Evolutionary conservation across 441 rosid genomes (phyloP), one percentile per base, ranked within the genome.

Genomic region (Gossypium aridum): DNA sequence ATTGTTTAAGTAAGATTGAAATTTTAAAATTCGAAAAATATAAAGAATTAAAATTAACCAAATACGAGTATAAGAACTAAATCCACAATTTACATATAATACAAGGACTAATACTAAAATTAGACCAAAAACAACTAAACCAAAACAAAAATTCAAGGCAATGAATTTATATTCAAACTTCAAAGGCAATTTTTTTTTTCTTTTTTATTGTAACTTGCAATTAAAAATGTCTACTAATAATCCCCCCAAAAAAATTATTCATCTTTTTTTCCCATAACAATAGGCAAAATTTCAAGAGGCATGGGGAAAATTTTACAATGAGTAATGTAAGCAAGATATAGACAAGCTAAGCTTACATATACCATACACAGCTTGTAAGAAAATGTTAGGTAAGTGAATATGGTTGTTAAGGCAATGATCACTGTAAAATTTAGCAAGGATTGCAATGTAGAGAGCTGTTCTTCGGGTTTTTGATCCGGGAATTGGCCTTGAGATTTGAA

Each of bases 401-500:
- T 2, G 69, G 83, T 77, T 47, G 97, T 93, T 82, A 90, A 65
- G 65, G 84, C 84, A 56, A 90, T 80, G 76, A 91, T 88, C 79
- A 75, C 76, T 3, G 74, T 13, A 63, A 87, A 82, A 75, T 91
- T 93, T 79, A 83, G 76, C 43, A 86, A 64, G 84, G 93, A 91
- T 78, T 81, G 88, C 43, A 78, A 76, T 2, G 89, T 77, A 37
- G 97, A 87, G n/a, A 96, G 90, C 66, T 87, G 86, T 78, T 75
- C 72, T 74, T 88, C 93, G 13, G 78, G 75, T 81, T 84, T 85
- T 83, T 79, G 83, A 60, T 85, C 64, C 0, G 93, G 96, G 72
- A 96, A 96, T 71, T 81, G 83, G 39, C 98, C 96, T 22, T 80
- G 84, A 56, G 85, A 65, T 75, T 79, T 88, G 85, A 96, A 93